Evolutionary conservation across 2,329 filamentous ascomycete genomes (phyloP), one percentile per base, ranked within the genome.

Genomic region (Didymella sp.): DNA sequence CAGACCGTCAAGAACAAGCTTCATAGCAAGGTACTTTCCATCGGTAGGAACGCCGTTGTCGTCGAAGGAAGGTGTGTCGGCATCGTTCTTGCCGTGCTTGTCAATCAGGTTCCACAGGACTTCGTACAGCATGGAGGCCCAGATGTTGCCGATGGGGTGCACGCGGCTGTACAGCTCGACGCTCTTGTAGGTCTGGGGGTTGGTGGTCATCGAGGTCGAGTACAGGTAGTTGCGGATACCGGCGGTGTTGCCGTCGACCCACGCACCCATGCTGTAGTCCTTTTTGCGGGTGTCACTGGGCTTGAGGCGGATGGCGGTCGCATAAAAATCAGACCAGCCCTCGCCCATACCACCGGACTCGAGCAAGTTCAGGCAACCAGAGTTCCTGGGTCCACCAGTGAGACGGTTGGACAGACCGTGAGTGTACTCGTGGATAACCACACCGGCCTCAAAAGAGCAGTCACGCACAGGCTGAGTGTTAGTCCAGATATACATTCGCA

Each of bases 291-390:
- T 84, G 66, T 84, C 81, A 13, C 58, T 59, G 3, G 76, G 43
- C 72, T 81, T 81, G 55, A 83, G 65, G 46, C 79, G 77, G 57
- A 84, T 76, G 4, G 82, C 80, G 0, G 79, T 80, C 5, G 83
- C 83, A 72, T 81, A 81, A 71, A 85, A 84, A 61, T 86, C 84
- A 53, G 79, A 75, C 84, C 84, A 86, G 33, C 84, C 84, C 55
- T 86, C 84, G 30, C 83, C 83, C 84, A 86, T 84, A 35, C 84
- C 84, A 8, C 82, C 79, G 1, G 80, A 73, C 58, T 86, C 83
- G n/a, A 77, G 63, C 11, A 77, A 67, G 60, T 51, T 68, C 6
- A 85, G 75, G 61, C 84, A 86, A 45, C 72, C 76, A 6, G 74
- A 68, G 77, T 86, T 87, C 42, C 77, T 74, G 0, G 84, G 84